A percentile compares a stretch with the other conserved stretches of the same genome.
Evolutionary conservation across 2,329 filamentous ascomycete species (phyloP).

Genomic region (Aspergillus neoniger): DNA sequence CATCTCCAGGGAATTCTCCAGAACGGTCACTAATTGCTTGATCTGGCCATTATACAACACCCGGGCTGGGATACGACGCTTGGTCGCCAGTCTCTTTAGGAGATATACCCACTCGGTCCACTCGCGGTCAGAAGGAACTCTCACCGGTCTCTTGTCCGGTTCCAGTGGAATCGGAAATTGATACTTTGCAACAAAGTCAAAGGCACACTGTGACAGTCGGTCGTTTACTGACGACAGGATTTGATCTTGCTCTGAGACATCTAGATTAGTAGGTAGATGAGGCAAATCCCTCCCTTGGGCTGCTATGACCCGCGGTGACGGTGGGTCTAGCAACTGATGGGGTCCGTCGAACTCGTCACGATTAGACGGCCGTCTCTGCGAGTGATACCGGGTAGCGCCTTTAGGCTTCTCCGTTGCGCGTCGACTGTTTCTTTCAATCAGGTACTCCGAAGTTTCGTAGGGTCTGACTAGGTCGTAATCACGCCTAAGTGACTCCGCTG

Average conservation of each 20-base stretch:
- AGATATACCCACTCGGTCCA: slow-evolving; percentile 94
- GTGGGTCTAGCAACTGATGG: slow-evolving; percentile 76
- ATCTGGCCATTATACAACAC: slow-evolving; percentile 88
- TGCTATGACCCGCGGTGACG: slow-evolving; percentile 69
- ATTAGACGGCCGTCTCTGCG: slow-evolving; percentile 72
- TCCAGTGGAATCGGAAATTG: slow-evolving; percentile 86
- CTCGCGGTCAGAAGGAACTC: slow-evolving; percentile 74
- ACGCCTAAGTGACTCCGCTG: slow-evolving; percentile 34
- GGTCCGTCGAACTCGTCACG: slow-evolving; percentile 88
- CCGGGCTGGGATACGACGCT: slow-evolving; percentile 78
- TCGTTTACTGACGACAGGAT: slow-evolving; percentile 81
- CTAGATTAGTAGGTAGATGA: slow-evolving; percentile 77
- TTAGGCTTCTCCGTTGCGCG: slow-evolving; percentile 35
- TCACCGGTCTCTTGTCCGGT: slow-evolving; percentile 76
- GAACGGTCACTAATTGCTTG: slow-evolving; percentile 83
- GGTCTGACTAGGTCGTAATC: slow-evolving; percentile 36
- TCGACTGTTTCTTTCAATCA: slow-evolving; percentile 39
- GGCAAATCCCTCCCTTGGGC: slow-evolving; percentile 79
- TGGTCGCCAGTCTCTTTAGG: slow-evolving; percentile 80
- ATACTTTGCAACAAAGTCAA: slow-evolving; percentile 88
- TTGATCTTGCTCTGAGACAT: slow-evolving; percentile 80
- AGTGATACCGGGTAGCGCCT: slow-evolving; percentile 38
- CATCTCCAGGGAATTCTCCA: slow-evolving; percentile 89
- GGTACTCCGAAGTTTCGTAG: slow-evolving; percentile 38
- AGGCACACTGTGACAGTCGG: slow-evolving; percentile 79